phyloP scores from a whole-genome alignment of 2,329 filamentous ascomycete species.

The Sarocladium strictum region DNA sequence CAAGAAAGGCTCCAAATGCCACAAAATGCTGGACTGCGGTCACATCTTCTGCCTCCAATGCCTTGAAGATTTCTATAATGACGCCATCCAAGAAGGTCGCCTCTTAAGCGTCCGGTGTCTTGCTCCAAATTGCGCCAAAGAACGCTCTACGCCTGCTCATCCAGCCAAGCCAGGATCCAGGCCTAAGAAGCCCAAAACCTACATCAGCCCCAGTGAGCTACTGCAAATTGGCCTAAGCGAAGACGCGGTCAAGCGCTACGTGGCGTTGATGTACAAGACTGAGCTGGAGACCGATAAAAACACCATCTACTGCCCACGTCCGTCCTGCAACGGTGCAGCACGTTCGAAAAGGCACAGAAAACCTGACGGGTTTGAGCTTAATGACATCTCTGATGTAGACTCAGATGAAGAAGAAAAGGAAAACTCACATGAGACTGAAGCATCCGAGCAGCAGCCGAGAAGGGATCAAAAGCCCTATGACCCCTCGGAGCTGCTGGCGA shows the following conservation, averaged over 20 bases:
- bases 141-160: slow-evolving; percentile 33
- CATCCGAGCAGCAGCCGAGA: slow-evolving; percentile 16
- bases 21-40: slow-evolving; percentile 74
- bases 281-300: slow-evolving; percentile 87
- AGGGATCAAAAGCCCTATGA: slow-evolving; percentile 27
- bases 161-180: slow-evolving; percentile 16
- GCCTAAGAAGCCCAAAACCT: slow-evolving; percentile 55
- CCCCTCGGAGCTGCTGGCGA: slow-evolving; percentile 60
- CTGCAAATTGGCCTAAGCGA: slow-evolving; percentile 67
- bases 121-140: slow-evolving; percentile 69
- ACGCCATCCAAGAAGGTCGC: slow-evolving; percentile 80
- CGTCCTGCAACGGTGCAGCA: slow-evolving; percentile 89
- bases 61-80: slow-evolving; percentile 83
- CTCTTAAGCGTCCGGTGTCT: slow-evolving; percentile 75
- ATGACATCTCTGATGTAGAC: slow-evolving; percentile 49
- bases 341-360: slow-evolving; percentile 68
- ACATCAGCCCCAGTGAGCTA: slow-evolving; percentile 77
- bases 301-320: slow-evolving; percentile 85
- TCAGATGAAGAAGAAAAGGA: slow-evolving; percentile 41
- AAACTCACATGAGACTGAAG: slow-evolving; percentile 23
- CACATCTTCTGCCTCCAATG: slow-evolving; percentile 92
- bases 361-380: slow-evolving; percentile 58
- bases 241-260: slow-evolving; percentile 76
- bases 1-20: slow-evolving; percentile 78
- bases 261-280: slow-evolving; percentile 85